phyloP scores from a whole-genome alignment of 2,329 filamentous ascomycete genomes.

The Fusarium falciforme region DNA sequence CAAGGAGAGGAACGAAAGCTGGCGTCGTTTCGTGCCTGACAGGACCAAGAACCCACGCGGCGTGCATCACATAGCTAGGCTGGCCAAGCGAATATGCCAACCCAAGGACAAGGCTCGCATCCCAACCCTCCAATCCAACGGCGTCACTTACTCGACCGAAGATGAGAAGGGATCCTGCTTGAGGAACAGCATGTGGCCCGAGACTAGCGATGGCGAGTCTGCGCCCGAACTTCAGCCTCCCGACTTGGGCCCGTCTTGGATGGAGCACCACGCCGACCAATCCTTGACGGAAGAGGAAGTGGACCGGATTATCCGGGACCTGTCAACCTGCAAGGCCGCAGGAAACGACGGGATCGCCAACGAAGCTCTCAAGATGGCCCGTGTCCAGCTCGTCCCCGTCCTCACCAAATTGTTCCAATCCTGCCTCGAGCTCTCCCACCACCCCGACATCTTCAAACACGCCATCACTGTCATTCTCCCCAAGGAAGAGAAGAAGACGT shows the following conservation, averaged over 20 bases:
- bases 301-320: neutral
- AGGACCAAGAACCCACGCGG: neutral
- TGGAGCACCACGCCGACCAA: neutral
- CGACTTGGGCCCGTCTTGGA: neutral
- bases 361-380: slow-evolving; percentile 8
- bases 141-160: neutral
- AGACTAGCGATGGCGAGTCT: neutral
- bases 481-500: slow-evolving; percentile 1
- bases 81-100: neutral
- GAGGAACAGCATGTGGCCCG: slow-evolving; percentile 1
- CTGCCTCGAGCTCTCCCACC: slow-evolving; percentile 5
- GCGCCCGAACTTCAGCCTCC: neutral
- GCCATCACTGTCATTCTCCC: slow-evolving; percentile 7
- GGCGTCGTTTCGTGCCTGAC: neutral
- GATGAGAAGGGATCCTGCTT: neutral
- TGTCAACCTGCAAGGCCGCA: slow-evolving; percentile 3
- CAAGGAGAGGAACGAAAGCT: neutral
- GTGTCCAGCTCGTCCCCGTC: neutral
- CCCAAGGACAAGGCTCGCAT: neutral
- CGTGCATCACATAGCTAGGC: neutral
- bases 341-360: slow-evolving; percentile 7
- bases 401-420: neutral
- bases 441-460: slow-evolving; percentile 11
- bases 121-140: neutral
- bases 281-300: neutral